These are phyloP conservation scores for Chaetomium globosum DNA, from an alignment of 2,329 filamentous ascomycete species.

Conservation along the genomic window DNA sequence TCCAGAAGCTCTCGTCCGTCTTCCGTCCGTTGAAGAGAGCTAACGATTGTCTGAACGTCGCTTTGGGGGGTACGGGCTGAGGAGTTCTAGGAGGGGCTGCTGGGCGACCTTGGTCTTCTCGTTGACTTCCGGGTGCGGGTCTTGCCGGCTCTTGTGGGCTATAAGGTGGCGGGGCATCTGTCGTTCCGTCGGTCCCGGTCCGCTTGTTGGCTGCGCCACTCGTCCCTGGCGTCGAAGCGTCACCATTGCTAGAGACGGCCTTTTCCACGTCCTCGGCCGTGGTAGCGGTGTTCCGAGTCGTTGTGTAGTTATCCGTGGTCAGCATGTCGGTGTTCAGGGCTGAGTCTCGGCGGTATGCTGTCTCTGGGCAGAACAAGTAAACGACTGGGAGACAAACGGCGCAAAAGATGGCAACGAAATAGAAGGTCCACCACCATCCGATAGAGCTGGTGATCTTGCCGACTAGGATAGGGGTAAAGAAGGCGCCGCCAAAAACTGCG, in stretches of 20 bases:
- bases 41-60: conserved; percentile 63
- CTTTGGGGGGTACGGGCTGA: conserved; percentile 55
- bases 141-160: conserved; percentile 55
- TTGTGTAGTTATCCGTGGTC: conserved; percentile 40
- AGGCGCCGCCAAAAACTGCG: conserved; percentile 59
- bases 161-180: conserved; percentile 22
- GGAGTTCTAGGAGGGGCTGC: conserved; percentile 81
- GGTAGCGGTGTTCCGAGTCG: background rate
- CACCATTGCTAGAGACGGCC: conserved; percentile 12
- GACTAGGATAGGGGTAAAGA: conserved; percentile 81
- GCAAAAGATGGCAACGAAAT: conserved; percentile 83
- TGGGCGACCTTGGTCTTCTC: conserved; percentile 83
- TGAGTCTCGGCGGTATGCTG: conserved; percentile 69
- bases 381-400: conserved; percentile 70
- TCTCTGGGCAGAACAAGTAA: conserved; percentile 82
- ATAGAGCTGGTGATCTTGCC: conserved; percentile 78
- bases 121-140: conserved; percentile 95
- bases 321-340: conserved; percentile 70
- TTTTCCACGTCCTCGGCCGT: conserved; percentile 18
- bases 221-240: background rate
- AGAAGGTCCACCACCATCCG: conserved; percentile 87
- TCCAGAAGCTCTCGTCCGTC: conserved; percentile 72
- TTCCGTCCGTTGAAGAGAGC: conserved; percentile 79
- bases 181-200: background rate
- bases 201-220: conserved; percentile 10